A percentile compares a stretch with the other conserved stretches of the same genome.
Evolutionary conservation across 345 rosid genomes (phyloP).

Genomic region (Raphanus raphanistrum): DNA sequence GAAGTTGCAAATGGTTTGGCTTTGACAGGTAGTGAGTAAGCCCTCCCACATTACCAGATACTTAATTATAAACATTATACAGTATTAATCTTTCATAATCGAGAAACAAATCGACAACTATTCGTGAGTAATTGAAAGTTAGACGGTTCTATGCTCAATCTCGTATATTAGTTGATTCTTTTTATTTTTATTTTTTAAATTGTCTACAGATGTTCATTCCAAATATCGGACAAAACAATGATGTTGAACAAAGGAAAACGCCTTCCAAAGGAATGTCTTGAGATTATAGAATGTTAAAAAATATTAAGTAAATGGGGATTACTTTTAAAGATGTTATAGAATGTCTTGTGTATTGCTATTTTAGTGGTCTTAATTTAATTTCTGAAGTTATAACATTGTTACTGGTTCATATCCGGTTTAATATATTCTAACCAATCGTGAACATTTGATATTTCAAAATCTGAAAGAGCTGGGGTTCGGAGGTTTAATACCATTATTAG

Average conservation of each 20-base stretch:
- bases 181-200: background rate
- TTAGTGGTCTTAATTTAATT: too few relatives aligned
- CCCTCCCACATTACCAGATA: background rate
- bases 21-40: background rate
- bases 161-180: background rate
- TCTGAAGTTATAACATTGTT: too few relatives aligned
- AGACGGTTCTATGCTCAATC: background rate
- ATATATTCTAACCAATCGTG: background rate
- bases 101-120: background rate
- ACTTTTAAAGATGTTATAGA: background rate
- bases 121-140: background rate
- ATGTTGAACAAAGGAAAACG: background rate
- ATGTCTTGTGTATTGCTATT: too few relatives aligned
- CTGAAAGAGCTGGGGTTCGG: slow-evolving; percentile 67
- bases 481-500: slow-evolving; percentile 45
- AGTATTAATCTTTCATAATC: too few relatives aligned
- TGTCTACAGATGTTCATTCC: background rate
- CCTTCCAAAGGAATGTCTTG: background rate
- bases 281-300: background rate
- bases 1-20: background rate
- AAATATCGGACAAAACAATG: background rate
- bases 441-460: background rate
- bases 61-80: background rate
- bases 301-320: background rate
- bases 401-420: too few relatives aligned